phyloP scores from a whole-genome alignment of 1,284 basidiomycete genomes.

The Lentinus polychrous region DNA sequence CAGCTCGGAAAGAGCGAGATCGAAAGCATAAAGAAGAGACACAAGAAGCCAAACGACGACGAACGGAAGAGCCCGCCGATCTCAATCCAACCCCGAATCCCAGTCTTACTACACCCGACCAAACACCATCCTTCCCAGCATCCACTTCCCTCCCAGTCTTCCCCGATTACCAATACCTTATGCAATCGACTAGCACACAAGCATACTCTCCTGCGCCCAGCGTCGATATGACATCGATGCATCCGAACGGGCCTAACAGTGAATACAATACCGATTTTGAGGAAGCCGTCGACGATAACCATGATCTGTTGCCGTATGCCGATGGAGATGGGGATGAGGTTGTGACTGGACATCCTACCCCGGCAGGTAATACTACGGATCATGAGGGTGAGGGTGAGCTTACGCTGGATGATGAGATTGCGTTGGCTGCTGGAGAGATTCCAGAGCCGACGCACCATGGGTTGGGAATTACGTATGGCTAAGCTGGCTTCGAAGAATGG shows the following conservation, averaged over 20 bases:
- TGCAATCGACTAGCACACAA: conserved; percentile 19
- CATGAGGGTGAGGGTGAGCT: not conserved
- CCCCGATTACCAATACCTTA: not conserved
- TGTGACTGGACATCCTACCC: not conserved
- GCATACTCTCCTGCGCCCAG: conserved; percentile 44
- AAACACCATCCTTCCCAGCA: not conserved
- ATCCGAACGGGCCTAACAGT: conserved; percentile 24
- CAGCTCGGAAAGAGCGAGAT: conserved; percentile 18
- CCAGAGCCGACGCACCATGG: not conserved
- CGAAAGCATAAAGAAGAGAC: conserved; percentile 15
- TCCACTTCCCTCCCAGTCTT: not conserved
- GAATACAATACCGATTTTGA: conserved; percentile 29
- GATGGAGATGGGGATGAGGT: conserved; percentile 3
- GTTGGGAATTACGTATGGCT: not conserved
- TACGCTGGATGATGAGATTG: not conserved
- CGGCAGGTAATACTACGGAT: not conserved
- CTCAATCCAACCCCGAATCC: not conserved
- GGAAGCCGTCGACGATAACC: conserved; percentile 18
- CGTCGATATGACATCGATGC: too few relatives aligned
- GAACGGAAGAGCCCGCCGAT: not conserved
- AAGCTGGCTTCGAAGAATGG: too few relatives aligned
- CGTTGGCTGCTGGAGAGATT: not conserved
- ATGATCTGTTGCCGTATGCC: too few relatives aligned
- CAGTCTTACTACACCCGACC: too few relatives aligned
- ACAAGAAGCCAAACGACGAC: not conserved